These are phyloP conservation scores for Alternaria longipes DNA, from an alignment of 2,329 filamentous ascomycete genomes.

Conservation along the genomic window DNA sequence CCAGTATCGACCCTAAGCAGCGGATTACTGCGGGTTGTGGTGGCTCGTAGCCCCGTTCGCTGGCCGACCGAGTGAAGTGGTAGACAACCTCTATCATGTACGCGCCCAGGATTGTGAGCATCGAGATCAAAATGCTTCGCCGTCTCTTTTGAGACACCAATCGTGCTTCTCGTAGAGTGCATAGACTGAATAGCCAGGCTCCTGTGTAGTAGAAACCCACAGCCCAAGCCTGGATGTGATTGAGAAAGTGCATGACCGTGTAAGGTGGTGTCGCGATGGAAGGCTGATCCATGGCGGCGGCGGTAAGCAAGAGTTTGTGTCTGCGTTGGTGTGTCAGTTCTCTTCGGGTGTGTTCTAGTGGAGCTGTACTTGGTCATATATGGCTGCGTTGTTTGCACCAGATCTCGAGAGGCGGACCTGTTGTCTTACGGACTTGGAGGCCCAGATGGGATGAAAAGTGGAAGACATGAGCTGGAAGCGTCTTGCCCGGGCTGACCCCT, in stretches of 20 bases:
- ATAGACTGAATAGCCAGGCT: slow-evolving; percentile 38
- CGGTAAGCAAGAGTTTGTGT: slow-evolving; percentile 1
- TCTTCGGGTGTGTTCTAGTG: neutral
- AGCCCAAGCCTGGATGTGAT: slow-evolving; percentile 46
- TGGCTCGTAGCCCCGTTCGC: slow-evolving; percentile 39
- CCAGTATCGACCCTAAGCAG: slow-evolving; percentile 46
- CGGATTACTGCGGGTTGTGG: slow-evolving; percentile 46
- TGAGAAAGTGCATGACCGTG: slow-evolving; percentile 40
- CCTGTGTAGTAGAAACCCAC: slow-evolving; percentile 45
- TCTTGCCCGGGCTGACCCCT: no score
- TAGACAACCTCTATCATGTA: slow-evolving; percentile 46
- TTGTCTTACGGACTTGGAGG: no score
- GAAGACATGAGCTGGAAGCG: no score
- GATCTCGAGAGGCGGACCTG: no score
- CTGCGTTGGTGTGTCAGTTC: neutral
- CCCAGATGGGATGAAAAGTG: no score
- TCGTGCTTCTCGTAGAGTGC: slow-evolving; percentile 43
- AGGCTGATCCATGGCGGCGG: slow-evolving; percentile 23
- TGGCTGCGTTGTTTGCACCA: no score
- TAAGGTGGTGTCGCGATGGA: slow-evolving; percentile 18
- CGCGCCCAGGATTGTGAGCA: slow-evolving; percentile 26
- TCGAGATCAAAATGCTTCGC: slow-evolving; percentile 28
- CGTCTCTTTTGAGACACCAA: slow-evolving; percentile 34
- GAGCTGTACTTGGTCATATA: no score
- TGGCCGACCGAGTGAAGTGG: slow-evolving; percentile 42